Conservation (phyloP, 2,329 filamentous ascomycete genomes). For the Beauveria pseudobassiana region DNA sequence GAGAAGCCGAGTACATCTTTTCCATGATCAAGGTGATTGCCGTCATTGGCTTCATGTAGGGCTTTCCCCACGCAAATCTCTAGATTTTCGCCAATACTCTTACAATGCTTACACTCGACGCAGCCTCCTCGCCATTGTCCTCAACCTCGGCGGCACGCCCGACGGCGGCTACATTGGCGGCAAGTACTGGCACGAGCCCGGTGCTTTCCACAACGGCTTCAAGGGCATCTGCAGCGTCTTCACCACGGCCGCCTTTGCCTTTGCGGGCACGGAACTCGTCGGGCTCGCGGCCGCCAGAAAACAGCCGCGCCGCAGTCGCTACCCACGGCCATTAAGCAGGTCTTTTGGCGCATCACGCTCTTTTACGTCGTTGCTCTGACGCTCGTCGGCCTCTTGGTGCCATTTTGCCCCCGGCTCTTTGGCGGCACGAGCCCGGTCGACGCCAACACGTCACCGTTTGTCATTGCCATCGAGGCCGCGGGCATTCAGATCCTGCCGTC, state of each 20-base stretch:
- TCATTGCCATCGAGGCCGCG: slow-evolving; percentile 74
- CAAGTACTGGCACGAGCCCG: slow-evolving; percentile 63
- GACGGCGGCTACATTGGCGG: slow-evolving; percentile 65
- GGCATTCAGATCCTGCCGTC: slow-evolving; percentile 68
- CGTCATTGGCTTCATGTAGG: slow-evolving; percentile 80
- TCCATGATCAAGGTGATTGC: slow-evolving; percentile 80
- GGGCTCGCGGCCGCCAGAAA: slow-evolving; percentile 63
- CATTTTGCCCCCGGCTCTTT: slow-evolving; percentile 28
- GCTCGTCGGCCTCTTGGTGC: slow-evolving; percentile 68
- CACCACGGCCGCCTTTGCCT: slow-evolving; percentile 61
- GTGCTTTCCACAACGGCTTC: slow-evolving; percentile 69
- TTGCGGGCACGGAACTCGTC: slow-evolving; percentile 60
- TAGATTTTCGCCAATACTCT: too few species aligned
- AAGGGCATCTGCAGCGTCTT: slow-evolving; percentile 66
- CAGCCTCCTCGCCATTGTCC: slow-evolving; percentile 67
- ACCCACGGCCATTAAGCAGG: slow-evolving; percentile 73
- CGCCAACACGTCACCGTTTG: slow-evolving; percentile 69
- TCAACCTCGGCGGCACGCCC: slow-evolving; percentile 67
- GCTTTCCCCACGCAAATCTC: slow-evolving; percentile 8
- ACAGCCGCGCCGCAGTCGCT: slow-evolving; percentile 64
- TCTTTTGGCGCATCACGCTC: slow-evolving; percentile 78
- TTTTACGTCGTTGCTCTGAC: slow-evolving; percentile 76
- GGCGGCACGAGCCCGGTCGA: slow-evolving; percentile 27
- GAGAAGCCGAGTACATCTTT: slow-evolving; percentile 84
- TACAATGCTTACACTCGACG: too few species aligned